Evolutionary conservation across 169 alveolate species (phyloP), one percentile per base, ranked within the genome.

Genomic region (Sarcocystis neurona): DNA sequence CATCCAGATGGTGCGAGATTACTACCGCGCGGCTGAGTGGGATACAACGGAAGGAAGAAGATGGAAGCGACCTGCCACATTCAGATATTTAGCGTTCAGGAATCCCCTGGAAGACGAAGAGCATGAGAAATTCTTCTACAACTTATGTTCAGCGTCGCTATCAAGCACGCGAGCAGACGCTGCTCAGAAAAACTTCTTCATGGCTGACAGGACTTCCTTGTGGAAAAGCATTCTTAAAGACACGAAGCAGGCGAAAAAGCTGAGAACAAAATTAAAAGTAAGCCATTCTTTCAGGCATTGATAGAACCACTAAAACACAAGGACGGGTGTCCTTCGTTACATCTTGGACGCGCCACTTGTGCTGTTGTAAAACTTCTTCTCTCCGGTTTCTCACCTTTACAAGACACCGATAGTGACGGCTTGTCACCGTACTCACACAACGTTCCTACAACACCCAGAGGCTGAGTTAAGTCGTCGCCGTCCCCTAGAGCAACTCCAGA

Each of bases 171-270:
- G n/a, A n/a, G n/a, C 39, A 0, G 37, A 72, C n/a, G 75, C 6
- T 63, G 34, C 60, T 8, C 58, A 39, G 8, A 6, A 39, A n/a
- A n/a, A n/a, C n/a, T n/a, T n/a, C n/a, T n/a, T n/a, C n/a, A 56
- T 39, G 58, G 82, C 82, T 39, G 82, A 72, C 12, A 72, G 53
- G 60, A 72, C 37, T 39, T 72, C 82, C 30, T 39, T 72, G 82
- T 72, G 82, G 82, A 72, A 56, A 32, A 0, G 58, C 12, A 37
- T 72, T 18, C 50, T 72, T 39, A 72, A 39, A 37, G 56, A 72
- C 58, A n/a, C 82, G 34, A 72, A 39, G 46, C 53, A 72, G 82
- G 82, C 82, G 58, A 72, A 72, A 56, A 37, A 39, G 34, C 58
- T 72, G 23, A 48, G 82, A 20, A 56, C 82, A 18, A 72, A 39